A percentile compares a stretch with the other conserved stretches of the same genome.
These are phyloP conservation scores for Alectoria sarmentosa DNA, from an alignment of 495 filamentous ascomycete genomes.

Conservation along the genomic window DNA sequence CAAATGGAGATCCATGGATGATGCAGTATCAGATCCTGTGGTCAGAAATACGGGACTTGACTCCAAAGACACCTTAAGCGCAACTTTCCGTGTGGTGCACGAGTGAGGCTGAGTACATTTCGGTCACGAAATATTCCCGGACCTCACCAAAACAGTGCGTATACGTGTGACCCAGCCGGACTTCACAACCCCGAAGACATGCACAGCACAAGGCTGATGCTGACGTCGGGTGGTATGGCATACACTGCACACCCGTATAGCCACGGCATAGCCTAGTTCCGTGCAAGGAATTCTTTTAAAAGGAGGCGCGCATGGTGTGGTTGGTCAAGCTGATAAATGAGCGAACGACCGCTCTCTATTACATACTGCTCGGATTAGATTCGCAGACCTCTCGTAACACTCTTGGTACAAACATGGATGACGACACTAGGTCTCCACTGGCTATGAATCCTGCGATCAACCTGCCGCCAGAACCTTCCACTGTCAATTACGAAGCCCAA, in stretches of 20 bases:
- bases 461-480: not conserved
- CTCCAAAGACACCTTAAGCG: too few relatives aligned
- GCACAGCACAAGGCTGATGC: not conserved
- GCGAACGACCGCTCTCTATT: not conserved
- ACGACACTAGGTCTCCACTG: not conserved
- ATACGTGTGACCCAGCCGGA: not conserved
- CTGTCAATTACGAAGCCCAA: slow-evolving; percentile 10
- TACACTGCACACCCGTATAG: too few relatives aligned
- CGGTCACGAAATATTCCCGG: not conserved
- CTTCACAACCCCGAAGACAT: not conserved
- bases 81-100: too few relatives aligned
- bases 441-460: not conserved
- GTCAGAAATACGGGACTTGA: too few relatives aligned
- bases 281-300: too few relatives aligned
- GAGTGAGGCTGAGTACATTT: not conserved
- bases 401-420: too few relatives aligned
- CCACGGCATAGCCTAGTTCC: too few relatives aligned
- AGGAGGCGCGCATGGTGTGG: not conserved
- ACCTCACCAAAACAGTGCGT: not conserved
- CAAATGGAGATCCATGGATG: not conserved
- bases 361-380: not conserved
- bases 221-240: not conserved
- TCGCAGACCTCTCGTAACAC: fast-evolving
- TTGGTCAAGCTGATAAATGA: not conserved
- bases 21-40: not conserved